Base-by-base conservation (phyloP, 2,329 filamentous ascomycete genomes). In the Aspergillus fischeri region DNA sequence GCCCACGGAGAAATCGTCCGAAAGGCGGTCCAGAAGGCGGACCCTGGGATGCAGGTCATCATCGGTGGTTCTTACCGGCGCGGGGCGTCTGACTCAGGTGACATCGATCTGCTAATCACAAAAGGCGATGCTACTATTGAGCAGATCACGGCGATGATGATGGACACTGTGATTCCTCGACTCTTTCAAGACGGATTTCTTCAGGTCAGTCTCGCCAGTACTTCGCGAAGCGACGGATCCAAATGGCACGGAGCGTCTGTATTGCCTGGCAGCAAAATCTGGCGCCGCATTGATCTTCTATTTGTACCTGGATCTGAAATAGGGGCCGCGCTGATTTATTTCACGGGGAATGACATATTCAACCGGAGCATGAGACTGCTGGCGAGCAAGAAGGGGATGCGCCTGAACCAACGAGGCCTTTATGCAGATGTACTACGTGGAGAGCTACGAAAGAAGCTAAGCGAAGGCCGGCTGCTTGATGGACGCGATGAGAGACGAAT, bases 281-380 rank as follows among this genome's bases (percentile, higher is more conserved):
- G 91, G 92, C 83, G 92, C 8, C 84, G 92, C 1, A 88, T 97
- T 59, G 92, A 97, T 69, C 83, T 97, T 21, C 78, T 97, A 1
- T 82, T 95, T 3, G 92, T 96, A 0, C 92, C 92, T 0, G 86
- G 86, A 63, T 79, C 83, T 1, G 87, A 96, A 72, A 81, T 91
- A 52, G 93, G 93, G 1, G 92, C 90, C 0, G 92, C 92, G 0
- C 71, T 97, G 60, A 83, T 97, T n/a, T 97, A 97, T 70, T 97
- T 97, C 68, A 97, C 93, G 0, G 93, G 93, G 1, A 94, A 97
- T 64, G 92, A 96, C 70, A 88, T 96, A 35, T 97, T 97, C 77
- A 97, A 97, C 72, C 81, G 92, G 17, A 95, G 90, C 68, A 84
- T 97, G 71, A 79, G 93, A 61, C 75, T 95, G 17, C 73, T 97